These are phyloP conservation scores for Globisporangium recalcitrans DNA, from an alignment of 352 stramenopile species.

Conservation along the genomic window DNA sequence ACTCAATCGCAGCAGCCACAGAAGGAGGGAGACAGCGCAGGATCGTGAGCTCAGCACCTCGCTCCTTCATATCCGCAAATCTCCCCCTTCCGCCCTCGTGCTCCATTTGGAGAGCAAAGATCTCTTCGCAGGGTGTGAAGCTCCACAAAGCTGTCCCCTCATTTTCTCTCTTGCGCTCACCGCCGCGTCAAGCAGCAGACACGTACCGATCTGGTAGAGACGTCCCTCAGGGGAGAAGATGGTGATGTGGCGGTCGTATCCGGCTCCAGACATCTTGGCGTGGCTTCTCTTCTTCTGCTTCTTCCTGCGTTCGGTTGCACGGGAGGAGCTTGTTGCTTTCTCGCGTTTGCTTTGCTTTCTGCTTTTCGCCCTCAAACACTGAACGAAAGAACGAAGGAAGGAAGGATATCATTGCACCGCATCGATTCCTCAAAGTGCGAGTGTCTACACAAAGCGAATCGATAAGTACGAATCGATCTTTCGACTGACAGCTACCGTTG, in stretches of 20 bases:
- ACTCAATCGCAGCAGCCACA: not conserved
- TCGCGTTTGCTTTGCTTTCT: constrained; percentile 12
- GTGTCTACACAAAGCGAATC: too few species aligned
- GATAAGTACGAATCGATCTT: constrained; percentile 18
- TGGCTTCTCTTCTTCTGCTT: not conserved
- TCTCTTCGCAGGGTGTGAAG: constrained; percentile 6
- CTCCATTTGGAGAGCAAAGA: constrained; percentile 4
- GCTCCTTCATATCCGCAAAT: not conserved
- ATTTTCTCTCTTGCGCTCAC: not conserved
- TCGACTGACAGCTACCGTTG: not conserved
- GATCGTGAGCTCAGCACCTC: not conserved
- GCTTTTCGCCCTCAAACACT: constrained; percentile 12
- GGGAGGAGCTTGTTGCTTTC: not conserved
- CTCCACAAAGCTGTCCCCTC: not conserved
- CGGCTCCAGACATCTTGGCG: constrained; percentile 71
- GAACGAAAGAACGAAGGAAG: too few species aligned
- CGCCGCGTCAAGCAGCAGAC: not conserved
- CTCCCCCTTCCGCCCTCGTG: not conserved
- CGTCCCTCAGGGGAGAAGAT: constrained; percentile 99
- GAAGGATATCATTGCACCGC: constrained; percentile 11
- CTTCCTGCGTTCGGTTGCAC: not conserved
- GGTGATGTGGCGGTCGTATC: constrained; percentile 93
- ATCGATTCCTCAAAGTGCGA: constrained; percentile 9
- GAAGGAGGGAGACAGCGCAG: not conserved
- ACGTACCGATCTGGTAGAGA: constrained; percentile 96